Evolutionary conservation across 352 stramenopile genomes (phyloP).

Genomic region (Pythium catenulatum): DNA sequence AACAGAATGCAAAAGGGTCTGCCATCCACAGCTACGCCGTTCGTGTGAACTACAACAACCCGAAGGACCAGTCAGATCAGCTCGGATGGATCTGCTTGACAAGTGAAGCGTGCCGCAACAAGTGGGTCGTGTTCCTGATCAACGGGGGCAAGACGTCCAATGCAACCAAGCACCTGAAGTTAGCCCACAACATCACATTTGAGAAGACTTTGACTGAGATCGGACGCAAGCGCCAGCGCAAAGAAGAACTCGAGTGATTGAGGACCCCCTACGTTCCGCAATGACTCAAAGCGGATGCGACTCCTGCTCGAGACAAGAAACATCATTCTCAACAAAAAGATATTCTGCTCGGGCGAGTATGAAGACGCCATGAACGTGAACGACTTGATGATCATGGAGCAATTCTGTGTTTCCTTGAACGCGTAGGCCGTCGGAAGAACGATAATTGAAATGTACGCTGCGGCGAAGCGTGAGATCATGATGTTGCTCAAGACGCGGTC

Average conservation of each 20-base stretch:
- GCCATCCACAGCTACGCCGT: neutral
- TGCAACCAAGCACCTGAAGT: constrained; percentile 18
- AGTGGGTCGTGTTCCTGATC: neutral
- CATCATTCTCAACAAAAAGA: constrained; percentile 16
- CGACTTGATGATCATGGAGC: neutral
- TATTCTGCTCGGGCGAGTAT: neutral
- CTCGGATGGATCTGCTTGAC: constrained; percentile 5
- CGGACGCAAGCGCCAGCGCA: neutral
- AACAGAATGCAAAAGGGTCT: neutral
- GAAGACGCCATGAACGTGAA: neutral
- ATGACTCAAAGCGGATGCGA: neutral
- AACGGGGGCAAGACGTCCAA: constrained; percentile 24
- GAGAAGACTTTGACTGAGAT: constrained; percentile 1
- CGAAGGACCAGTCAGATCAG: neutral
- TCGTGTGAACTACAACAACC: constrained; percentile 8
- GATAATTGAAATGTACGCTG: neutral
- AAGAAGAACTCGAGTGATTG: constrained; percentile 12
- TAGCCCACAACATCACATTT: neutral
- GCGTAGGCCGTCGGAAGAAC: neutral
- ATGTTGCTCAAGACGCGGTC: neutral
- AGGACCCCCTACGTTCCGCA: neutral
- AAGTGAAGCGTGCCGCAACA: neutral
- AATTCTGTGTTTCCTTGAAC: neutral
- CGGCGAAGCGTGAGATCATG: neutral
- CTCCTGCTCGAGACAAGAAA: neutral